Evolutionary conservation across 345 rosid species (phyloP), one percentile per base, ranked within the genome.

Genomic region (Pugionium dolabratum): DNA sequence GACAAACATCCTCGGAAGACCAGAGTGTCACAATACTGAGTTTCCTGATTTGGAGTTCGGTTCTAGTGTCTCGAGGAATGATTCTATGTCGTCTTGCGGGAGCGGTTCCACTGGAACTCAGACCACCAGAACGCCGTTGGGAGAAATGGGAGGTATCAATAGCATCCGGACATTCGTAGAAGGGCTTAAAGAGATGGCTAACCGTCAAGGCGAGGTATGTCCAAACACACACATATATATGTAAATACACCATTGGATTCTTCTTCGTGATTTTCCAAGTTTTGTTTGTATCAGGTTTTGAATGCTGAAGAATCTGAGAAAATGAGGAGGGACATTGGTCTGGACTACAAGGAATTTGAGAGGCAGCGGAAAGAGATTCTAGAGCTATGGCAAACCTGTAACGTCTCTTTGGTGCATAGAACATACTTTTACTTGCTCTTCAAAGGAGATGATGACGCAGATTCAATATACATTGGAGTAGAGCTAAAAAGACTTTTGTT

Each of bases 341-440:
- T 81, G 75, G 83, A 79, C 49, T 83, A 87, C 10, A 78, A 80
- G 87, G 85, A 82, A 49, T 94, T 90, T 57, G 87, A 84, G 80
- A 85, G 78, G 67, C 83, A 68, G 78, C 89, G 77, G 77, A 79
- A 70, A 73, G 84, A 76, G 33, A 85, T 90, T 44, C 57, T 94
- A n/a, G 95, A 86, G 71, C 86, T 94, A 35, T 94, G 99, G 99
- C 89, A 90, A 52, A 67, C 68, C 44, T 94, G 99, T 80, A 77
- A 85, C 45, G 80, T 90, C 59, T 86, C 99, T 37, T 66, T 94
- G 79, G 80, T 88, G 51, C 95, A 94, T 78, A 81, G 99, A 78
- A 94, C 99, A 9, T 94, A 90, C 69, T 94, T 90, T 70, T 88
- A 80, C 81, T 78, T 94, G 78, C 96, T 94, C 41, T 88, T 94